Base-by-base conservation (phyloP, 2,329 filamentous ascomycete species). In the Venturia carpophila region DNA sequence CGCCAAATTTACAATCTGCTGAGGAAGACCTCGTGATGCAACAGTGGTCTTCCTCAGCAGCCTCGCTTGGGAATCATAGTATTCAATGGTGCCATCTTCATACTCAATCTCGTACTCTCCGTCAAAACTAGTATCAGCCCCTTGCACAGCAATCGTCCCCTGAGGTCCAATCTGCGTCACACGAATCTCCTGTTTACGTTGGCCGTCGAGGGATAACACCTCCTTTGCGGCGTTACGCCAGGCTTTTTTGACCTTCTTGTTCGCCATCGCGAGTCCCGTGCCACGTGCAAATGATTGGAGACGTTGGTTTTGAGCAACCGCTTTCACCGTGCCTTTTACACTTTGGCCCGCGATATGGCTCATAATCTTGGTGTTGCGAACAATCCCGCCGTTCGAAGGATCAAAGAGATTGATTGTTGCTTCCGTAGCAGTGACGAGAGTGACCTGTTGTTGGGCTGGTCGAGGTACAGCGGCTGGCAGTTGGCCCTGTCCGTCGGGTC, bases 191-290 rank as follows among this genome's bases (percentile, higher is more conserved):
- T 34, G 49, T 9, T 10, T 27, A 17, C 49, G 49, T 5, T 34
- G 10, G 24, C 27, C 27, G 10, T 55, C 49, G 4, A 55, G 24
- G 15, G 24, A 55, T 34, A 24, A 69, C 15, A 71, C 71, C 10
- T 71, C 37, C 13, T 42, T 37, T 24, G 58, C 58, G 41, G 58
- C 58, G 24, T 61, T 61, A n/a, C 58, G 58, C 58, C 58, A 61
- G 3, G 58, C 58, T 15, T 61, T 61, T 21, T 61, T 42, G n/a
- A 61, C 58, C 19, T 61, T 41, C 27, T 61, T 61, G 58, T 61
- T 61, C 13, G 42, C 58, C 37, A 9, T 41, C 27, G 58, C 42
- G 15, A 61, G n/a, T 13, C 58, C 58, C 15, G 58, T 61, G 2
- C 34, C 58, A 6, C 58, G 58, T 15, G 58, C 58, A 45, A 61